These are phyloP conservation scores for Xylariaceae sp. DNA, from an alignment of 2,329 filamentous ascomycete genomes.

Conservation along the genomic window DNA sequence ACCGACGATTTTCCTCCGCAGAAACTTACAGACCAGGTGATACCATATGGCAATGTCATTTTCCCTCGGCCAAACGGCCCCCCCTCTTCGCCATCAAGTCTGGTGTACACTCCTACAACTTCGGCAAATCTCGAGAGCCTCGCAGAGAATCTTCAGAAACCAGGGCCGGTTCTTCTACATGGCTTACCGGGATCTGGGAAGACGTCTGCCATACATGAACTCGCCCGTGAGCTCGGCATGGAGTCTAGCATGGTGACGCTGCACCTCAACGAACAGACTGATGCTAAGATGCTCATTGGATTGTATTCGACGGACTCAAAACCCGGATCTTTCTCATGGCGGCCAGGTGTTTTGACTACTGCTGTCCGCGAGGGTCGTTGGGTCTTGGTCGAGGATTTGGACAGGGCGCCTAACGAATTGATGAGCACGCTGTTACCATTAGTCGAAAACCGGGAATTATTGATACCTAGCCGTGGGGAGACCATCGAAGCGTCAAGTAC, in stretches of 20 bases:
- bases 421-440: slow-evolving; percentile 88
- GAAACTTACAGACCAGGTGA: slow-evolving; percentile 53
- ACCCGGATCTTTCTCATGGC: slow-evolving; percentile 88
- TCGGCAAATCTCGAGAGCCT: slow-evolving; percentile 64
- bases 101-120: slow-evolving; percentile 70
- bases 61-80: slow-evolving; percentile 57
- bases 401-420: slow-evolving; percentile 90
- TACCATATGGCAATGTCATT: slow-evolving; percentile 60
- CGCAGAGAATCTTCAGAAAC: slow-evolving; percentile 58
- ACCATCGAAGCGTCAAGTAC: slow-evolving; percentile 73
- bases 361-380: slow-evolving; percentile 91
- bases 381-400: slow-evolving; percentile 95
- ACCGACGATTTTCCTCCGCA: slow-evolving; percentile 31
- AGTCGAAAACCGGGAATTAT: slow-evolving; percentile 84
- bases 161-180: slow-evolving; percentile 71
- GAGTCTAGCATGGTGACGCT: slow-evolving; percentile 82
- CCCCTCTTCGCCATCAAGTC: slow-evolving; percentile 41
- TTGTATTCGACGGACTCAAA: slow-evolving; percentile 86
- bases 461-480: slow-evolving; percentile 85
- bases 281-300: slow-evolving; percentile 92
- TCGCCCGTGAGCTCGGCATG: slow-evolving; percentile 74
- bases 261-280: slow-evolving; percentile 95
- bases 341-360: slow-evolving; percentile 85
- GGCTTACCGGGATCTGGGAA: slow-evolving; percentile 86
- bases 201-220: slow-evolving; percentile 76